Evolutionary conservation across 805 yeast genomes (phyloP).

Genomic region (Ogataea parapolymorpha): DNA sequence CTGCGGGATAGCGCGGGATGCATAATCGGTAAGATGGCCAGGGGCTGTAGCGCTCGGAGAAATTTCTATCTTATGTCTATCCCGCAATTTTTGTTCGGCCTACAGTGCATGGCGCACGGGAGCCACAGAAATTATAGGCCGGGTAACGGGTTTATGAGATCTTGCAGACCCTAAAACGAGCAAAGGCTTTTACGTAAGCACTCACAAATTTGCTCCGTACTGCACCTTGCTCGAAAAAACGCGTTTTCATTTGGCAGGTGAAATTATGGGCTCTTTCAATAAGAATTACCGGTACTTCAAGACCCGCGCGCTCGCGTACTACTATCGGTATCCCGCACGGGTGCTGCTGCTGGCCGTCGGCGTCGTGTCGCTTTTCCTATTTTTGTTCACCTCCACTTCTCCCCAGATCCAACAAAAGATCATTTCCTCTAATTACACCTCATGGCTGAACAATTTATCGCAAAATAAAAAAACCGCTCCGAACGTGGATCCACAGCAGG

Average conservation of each 20-base stretch:
- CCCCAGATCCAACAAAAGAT: constrained; percentile 15
- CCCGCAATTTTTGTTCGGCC: no score
- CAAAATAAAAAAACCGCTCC: neutral
- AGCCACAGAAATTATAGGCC: no score
- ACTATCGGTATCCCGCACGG: constrained; percentile 13
- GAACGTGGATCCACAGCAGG: constrained; percentile 9
- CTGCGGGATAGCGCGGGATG: neutral
- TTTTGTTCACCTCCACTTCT: constrained; percentile 16
- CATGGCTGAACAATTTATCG: constrained; percentile 20
- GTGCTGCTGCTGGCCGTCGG: constrained; percentile 6
- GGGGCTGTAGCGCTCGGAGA: neutral
- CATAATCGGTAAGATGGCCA: neutral
- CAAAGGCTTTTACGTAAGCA: neutral
- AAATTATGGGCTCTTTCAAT: constrained; percentile 15
- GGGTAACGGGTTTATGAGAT: no score
- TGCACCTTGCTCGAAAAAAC: neutral
- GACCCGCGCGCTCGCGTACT: constrained; percentile 15
- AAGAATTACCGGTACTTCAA: constrained; percentile 20
- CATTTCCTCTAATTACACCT: constrained; percentile 23
- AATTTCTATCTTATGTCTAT: neutral
- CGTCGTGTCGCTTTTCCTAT: constrained; percentile 3
- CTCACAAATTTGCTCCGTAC: neutral
- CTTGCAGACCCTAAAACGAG: neutral
- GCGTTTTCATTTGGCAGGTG: neutral
- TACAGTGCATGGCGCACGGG: no score